phyloP scores from a whole-genome alignment of 176 grass and related monocot genomes.

The sorghum (Sorghum bicolor) region DNA sequence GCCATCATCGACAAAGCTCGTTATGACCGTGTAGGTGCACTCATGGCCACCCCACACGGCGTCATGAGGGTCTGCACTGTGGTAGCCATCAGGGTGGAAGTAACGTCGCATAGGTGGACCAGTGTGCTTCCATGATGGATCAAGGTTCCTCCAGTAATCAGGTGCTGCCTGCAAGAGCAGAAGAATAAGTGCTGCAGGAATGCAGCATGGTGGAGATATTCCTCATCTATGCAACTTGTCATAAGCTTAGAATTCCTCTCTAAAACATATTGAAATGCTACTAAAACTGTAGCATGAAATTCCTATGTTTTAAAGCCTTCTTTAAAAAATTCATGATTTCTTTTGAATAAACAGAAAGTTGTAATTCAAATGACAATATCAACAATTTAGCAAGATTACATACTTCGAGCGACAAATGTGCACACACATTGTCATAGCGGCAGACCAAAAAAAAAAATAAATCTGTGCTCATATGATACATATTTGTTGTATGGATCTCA shows the following conservation, averaged over 20 bases:
- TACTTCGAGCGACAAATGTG: not conserved
- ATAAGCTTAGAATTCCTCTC: not conserved
- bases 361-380: not conserved
- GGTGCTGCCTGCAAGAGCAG: conserved; percentile 69
- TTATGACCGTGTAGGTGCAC: conserved; percentile 73
- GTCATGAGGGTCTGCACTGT: conserved; percentile 63
- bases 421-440: not conserved
- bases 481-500: not conserved
- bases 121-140: conserved; percentile 76
- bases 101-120: conserved; percentile 78
- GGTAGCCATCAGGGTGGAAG: conserved; percentile 81
- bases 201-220: not conserved
- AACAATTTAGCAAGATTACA: conserved; percentile 19
- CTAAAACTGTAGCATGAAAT: not conserved
- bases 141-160: conserved; percentile 86
- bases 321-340: not conserved
- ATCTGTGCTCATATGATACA: not conserved
- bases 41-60: conserved; percentile 87
- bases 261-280: conserved; percentile 10
- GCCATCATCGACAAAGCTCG: conserved; percentile 62
- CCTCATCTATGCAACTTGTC: not conserved
- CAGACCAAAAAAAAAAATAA: not conserved
- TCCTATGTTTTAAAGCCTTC: not conserved
- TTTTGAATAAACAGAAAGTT: not conserved
- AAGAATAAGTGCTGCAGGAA: not conserved